Conservation (phyloP, 768 basidiomycete genomes). For the Termitomyces eurrhizus region DNA sequence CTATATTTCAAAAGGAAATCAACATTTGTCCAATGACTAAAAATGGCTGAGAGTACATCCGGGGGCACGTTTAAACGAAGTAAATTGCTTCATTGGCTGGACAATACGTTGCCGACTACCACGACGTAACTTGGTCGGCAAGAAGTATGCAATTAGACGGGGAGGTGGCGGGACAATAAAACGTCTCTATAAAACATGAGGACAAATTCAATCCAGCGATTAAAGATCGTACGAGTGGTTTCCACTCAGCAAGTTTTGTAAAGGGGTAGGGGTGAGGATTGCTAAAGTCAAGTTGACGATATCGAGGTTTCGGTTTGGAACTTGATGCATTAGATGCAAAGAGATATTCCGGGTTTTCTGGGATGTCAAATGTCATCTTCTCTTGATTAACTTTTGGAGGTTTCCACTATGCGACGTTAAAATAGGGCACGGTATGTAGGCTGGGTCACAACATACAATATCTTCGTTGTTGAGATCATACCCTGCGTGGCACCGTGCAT, state of each 20-base stretch:
- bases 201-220: background rate
- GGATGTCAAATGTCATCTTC: conserved; percentile 11
- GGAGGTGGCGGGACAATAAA: conserved; percentile 1
- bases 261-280: background rate
- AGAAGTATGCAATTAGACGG: background rate
- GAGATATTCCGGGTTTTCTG: conserved; percentile 4
- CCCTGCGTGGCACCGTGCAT: conserved; percentile 15
- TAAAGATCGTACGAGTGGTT: conserved; percentile 3
- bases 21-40: background rate
- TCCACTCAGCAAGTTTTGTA: conserved; percentile 13
- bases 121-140: conserved; percentile 8
- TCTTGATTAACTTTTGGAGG: conserved; percentile 12
- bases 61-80: conserved; percentile 38
- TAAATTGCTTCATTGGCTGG: conserved; percentile 16
- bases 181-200: conserved; percentile 2
- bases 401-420: conserved; percentile 13
- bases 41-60: conserved; percentile 28
- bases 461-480: conserved; percentile 23
- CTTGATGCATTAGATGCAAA: conserved; percentile 9
- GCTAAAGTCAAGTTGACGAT: conserved; percentile 11
- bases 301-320: background rate
- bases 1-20: conserved; percentile 24
- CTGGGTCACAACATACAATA: conserved; percentile 15
- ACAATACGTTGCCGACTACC: conserved; percentile 2
- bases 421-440: background rate